Percentiles rank a stretch among this genome's conserved stretches.
phyloP scores from a whole-genome alignment of 495 filamentous ascomycete species.

The Hyaloscypha bicolor region DNA sequence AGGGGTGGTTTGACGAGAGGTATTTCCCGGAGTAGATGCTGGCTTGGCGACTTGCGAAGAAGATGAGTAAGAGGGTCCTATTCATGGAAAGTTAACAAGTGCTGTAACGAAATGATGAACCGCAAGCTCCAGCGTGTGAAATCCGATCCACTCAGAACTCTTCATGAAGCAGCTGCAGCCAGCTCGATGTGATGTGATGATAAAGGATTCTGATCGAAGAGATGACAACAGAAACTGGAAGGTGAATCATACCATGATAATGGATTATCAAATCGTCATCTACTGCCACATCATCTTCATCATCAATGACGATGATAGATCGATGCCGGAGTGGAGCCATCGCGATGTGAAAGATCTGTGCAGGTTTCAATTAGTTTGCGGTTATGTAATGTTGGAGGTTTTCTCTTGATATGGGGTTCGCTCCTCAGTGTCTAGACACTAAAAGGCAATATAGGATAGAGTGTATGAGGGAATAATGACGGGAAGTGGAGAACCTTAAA shows the following conservation, averaged over 20 bases:
- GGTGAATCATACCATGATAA: neutral
- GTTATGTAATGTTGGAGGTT: neutral
- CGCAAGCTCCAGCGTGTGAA: no score
- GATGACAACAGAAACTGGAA: neutral
- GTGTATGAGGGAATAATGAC: neutral
- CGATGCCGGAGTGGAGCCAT: constrained; percentile 7
- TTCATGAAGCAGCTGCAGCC: neutral
- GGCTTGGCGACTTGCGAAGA: neutral
- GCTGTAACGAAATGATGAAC: neutral
- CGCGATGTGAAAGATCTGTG: neutral
- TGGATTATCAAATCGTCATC: neutral
- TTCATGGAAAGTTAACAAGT: neutral
- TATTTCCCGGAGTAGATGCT: neutral
- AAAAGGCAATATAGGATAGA: neutral
- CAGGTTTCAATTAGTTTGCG: neutral
- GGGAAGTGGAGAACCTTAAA: neutral
- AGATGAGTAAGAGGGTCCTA: neutral
- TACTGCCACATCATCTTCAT: neutral
- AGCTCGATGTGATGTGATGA: neutral
- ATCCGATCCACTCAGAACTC: no score
- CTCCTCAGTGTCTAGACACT: neutral
- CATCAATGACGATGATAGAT: constrained; percentile 16
- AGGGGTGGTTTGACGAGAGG: neutral
- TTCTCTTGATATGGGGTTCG: neutral
- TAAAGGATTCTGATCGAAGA: neutral